Conservation (phyloP, 352 stramenopile species). For the Thalassiosira livingstoniorum region DNA sequence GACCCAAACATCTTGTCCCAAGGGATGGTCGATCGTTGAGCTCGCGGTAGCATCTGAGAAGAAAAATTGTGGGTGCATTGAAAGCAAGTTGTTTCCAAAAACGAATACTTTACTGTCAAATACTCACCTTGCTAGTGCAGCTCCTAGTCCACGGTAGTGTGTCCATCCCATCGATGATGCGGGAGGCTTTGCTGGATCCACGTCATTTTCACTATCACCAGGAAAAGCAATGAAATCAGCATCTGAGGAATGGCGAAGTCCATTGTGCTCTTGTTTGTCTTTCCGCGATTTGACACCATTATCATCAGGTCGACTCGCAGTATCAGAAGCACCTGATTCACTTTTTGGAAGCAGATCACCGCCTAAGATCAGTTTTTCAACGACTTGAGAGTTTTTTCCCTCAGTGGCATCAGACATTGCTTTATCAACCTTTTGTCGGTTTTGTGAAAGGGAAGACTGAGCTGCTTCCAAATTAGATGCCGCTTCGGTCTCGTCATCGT, state of each 20-base stretch:
- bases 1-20: conserved; percentile 12
- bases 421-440: too few relatives aligned
- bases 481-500: conserved; percentile 72
- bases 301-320: too few relatives aligned
- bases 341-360: conserved; percentile 64
- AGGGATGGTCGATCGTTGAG: conserved; percentile 22
- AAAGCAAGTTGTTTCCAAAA: too few relatives aligned
- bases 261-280: neutral
- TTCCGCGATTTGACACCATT: neutral
- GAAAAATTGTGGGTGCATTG: too few relatives aligned
- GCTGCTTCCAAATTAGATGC: too few relatives aligned
- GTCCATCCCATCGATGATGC: conserved; percentile 65
- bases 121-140: conserved; percentile 62
- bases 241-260: conserved; percentile 21
- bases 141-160: conserved; percentile 68
- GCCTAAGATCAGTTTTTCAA: conserved; percentile 83
- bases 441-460: too few relatives aligned
- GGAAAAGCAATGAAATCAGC: conserved; percentile 67
- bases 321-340: conserved; percentile 45
- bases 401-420: too few relatives aligned
- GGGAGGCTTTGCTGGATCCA: conserved; percentile 32
- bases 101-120: too few relatives aligned
- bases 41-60: conserved; percentile 60
- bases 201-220: conserved; percentile 37
- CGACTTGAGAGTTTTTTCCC: conserved; percentile 61